A percentile compares a stretch with the other conserved stretches of the same genome.
Evolutionary conservation across 116 monocot genomes (phyloP).

Genomic region (Iris pallida): DNA sequence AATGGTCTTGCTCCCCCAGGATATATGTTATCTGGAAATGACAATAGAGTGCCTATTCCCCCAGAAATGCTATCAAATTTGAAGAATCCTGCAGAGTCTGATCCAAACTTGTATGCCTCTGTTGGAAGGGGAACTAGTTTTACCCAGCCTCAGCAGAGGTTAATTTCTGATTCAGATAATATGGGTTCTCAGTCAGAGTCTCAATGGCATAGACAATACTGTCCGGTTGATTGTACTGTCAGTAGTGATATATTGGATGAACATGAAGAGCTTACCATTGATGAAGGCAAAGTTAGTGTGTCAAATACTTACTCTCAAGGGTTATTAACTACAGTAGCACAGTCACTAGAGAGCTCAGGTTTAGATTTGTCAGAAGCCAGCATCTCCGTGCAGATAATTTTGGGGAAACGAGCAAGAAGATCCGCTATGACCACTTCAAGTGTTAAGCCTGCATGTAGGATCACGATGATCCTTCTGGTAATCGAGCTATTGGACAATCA

Average conservation of each 20-base stretch:
- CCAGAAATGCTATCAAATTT: slow-evolving; percentile 30
- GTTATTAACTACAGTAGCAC: slow-evolving; percentile 26
- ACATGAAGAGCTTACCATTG: slow-evolving; percentile 54
- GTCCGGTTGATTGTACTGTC: slow-evolving; percentile 2
- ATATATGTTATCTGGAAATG: slow-evolving; percentile 39
- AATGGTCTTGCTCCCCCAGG: slow-evolving; percentile 35
- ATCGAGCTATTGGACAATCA: slow-evolving; percentile 6
- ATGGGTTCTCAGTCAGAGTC: slow-evolving; percentile 6
- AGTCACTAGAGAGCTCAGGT: slow-evolving; percentile 39
- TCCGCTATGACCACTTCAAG: too few relatives aligned
- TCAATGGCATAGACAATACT: slow-evolving; percentile 26
- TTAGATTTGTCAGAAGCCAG: slow-evolving; percentile 44
- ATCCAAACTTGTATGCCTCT: slow-evolving; percentile 17
- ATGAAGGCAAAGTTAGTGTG: slow-evolving; percentile 57
- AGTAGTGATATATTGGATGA: slow-evolving; percentile 31
- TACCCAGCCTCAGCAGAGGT: slow-evolving; percentile 3
- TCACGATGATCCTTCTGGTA: slow-evolving; percentile 13
- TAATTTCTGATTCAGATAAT: slow-evolving; percentile 29
- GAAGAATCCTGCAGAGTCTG: slow-evolving; percentile 50
- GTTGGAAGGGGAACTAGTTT: slow-evolving; percentile 5
- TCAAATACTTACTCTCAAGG: slow-evolving; percentile 64
- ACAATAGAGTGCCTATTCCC: slow-evolving; percentile 36
- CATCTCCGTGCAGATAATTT: slow-evolving; percentile 41
- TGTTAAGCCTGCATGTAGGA: neutral
- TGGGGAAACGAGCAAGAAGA: slow-evolving; percentile 19